Evolutionary conservation across 176 grass and related monocot genomes (phyloP).

Genomic region (Thalia dealbata): DNA sequence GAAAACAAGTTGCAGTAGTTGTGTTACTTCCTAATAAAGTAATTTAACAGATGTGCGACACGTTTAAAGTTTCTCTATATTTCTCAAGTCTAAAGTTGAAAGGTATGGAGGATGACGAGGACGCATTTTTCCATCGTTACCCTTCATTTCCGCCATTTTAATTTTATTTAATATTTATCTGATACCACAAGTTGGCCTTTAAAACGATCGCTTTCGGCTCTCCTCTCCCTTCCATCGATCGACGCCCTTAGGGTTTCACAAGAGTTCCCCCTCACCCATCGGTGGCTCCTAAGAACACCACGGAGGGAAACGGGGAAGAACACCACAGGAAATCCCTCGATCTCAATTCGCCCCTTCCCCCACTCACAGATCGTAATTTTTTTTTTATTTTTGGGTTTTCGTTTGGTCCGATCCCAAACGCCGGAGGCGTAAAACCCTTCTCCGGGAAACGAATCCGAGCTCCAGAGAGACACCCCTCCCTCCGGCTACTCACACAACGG

Average conservation of each 20-base stretch:
- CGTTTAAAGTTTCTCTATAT: too few relatives aligned
- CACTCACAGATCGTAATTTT: conserved; percentile 2
- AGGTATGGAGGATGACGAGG: too few relatives aligned
- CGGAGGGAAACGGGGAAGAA: conserved; percentile 1
- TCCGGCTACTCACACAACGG: neutral
- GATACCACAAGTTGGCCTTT: neutral
- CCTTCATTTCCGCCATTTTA: neutral
- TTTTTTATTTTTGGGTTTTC: too few relatives aligned
- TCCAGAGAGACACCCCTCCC: neutral
- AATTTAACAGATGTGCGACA: too few relatives aligned
- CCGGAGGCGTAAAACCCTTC: conserved; percentile 4
- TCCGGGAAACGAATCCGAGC: conserved; percentile 8
- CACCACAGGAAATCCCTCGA: conserved; percentile 3
- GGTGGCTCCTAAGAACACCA: conserved; percentile 3
- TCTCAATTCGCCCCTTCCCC: neutral
- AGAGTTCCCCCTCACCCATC: neutral
- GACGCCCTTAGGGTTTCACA: conserved; percentile 1
- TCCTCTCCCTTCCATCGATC: neutral
- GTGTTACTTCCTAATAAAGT: too few relatives aligned
- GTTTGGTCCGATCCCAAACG: conserved; percentile 4
- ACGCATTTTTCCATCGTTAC: neutral
- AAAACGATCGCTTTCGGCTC: neutral
- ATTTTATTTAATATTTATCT: neutral
- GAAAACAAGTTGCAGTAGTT: too few relatives aligned
- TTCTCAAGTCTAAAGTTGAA: too few relatives aligned